These are phyloP conservation scores for Aristolochia contorta DNA, from an alignment of 164 flowering plant genomes.

Conservation along the genomic window DNA sequence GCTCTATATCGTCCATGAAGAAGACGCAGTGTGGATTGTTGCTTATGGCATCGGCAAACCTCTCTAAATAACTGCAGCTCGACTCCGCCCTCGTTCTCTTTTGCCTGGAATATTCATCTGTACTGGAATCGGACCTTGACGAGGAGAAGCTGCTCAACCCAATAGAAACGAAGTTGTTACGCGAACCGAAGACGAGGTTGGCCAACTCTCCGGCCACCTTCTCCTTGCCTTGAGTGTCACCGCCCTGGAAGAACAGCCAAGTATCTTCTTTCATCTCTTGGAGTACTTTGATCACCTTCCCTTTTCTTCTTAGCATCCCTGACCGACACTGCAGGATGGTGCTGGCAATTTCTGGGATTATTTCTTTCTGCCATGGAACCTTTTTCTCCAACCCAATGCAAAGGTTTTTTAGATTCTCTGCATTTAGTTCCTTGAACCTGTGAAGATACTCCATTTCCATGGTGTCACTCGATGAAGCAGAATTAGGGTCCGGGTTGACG, in stretches of 20 bases:
- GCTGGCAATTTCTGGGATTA: constrained; percentile 61
- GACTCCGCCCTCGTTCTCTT: constrained; percentile 71
- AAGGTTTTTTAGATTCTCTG: constrained; percentile 45
- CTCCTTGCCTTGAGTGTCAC: constrained; percentile 57
- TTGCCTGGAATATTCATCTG: constrained; percentile 35
- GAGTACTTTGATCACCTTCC: constrained; percentile 6
- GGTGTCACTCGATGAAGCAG: constrained; percentile 55
- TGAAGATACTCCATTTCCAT: constrained; percentile 44
- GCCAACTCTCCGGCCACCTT: constrained; percentile 71
- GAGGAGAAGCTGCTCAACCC: constrained; percentile 59
- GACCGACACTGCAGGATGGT: constrained; percentile 70
- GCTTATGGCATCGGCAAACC: constrained; percentile 49
- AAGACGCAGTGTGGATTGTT: constrained; percentile 70
- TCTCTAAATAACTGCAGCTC: constrained; percentile 48
- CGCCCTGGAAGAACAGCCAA: constrained; percentile 81
- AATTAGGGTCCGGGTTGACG: constrained; percentile 43
- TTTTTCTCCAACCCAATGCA: constrained; percentile 60
- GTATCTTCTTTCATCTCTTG: constrained; percentile 60
- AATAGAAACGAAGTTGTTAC: constrained; percentile 37
- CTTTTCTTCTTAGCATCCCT: constrained; percentile 51
- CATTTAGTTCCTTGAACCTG: constrained; percentile 56
- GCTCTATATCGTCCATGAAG: constrained; percentile 66
- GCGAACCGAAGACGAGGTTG: constrained; percentile 60
- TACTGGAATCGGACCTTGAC: constrained; percentile 46
- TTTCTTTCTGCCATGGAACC: constrained; percentile 73